phyloP scores from a whole-genome alignment of 1,284 basidiomycete genomes.

The Marasmius tenuissimus region DNA sequence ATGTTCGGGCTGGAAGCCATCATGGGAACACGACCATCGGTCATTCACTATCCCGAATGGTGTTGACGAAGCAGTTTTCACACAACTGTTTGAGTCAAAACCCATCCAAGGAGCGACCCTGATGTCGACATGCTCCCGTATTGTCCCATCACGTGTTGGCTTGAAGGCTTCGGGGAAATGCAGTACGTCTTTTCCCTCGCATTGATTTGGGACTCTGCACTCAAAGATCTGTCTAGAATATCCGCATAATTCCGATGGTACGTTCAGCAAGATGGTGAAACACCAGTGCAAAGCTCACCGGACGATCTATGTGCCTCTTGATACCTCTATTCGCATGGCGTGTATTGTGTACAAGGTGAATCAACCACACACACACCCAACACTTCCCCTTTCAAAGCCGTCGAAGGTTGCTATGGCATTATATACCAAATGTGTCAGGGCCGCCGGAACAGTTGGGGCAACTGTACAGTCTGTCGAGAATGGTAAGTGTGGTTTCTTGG shows the following conservation, averaged over 20 bases:
- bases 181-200: no score
- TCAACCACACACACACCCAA: conserved; percentile 1
- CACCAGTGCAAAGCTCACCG: not conserved
- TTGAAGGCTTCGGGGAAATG: no score
- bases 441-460: no score
- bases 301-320: not conserved
- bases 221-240: no score
- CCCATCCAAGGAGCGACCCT: not conserved
- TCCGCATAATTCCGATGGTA: not conserved
- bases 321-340: not conserved
- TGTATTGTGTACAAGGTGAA: conserved; percentile 2
- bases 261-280: not conserved
- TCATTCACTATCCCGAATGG: not conserved
- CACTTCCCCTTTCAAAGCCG: conserved; percentile 1
- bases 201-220: not conserved
- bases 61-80: not conserved
- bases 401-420: no score
- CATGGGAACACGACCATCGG: not conserved
- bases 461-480: no score
- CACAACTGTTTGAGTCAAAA: not conserved
- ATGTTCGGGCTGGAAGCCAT: not conserved
- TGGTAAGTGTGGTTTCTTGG: no score
- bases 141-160: not conserved
- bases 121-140: not conserved
- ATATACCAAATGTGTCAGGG: no score